phyloP scores from a whole-genome alignment of 345 rosid species.

The Kandelia obovata region DNA sequence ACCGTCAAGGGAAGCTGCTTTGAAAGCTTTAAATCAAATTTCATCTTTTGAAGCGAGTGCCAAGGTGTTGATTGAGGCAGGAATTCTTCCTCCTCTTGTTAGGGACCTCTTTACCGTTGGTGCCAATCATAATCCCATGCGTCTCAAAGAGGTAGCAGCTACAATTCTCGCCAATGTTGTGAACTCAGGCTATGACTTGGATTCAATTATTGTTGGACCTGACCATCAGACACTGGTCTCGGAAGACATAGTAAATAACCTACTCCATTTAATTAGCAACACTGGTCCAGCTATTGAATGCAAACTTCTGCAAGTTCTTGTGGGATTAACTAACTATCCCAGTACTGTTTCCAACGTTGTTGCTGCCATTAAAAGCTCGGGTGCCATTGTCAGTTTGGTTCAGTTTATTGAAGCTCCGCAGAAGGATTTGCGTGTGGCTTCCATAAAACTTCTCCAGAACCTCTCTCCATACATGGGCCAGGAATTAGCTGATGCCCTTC shows the following conservation, averaged over 20 bases:
- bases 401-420: slow-evolving; percentile 89
- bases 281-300: slow-evolving; percentile 95
- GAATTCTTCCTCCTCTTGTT: slow-evolving; percentile 89
- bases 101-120: slow-evolving; percentile 78
- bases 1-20: slow-evolving; percentile 75
- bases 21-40: slow-evolving; percentile 80
- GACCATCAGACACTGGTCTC: slow-evolving; percentile 81
- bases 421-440: slow-evolving; percentile 71
- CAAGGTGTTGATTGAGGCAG: slow-evolving; percentile 66
- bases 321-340: slow-evolving; percentile 75
- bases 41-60: slow-evolving; percentile 78
- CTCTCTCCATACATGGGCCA: slow-evolving; percentile 82
- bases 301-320: slow-evolving; percentile 90
- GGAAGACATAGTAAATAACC: slow-evolving; percentile 66
- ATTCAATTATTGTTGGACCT: slow-evolving; percentile 58
- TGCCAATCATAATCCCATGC: slow-evolving; percentile 72
- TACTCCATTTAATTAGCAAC: slow-evolving; percentile 87
- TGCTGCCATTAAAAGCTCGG: slow-evolving; percentile 83
- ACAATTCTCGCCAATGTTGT: slow-evolving; percentile 90
- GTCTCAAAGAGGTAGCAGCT: slow-evolving; percentile 84
- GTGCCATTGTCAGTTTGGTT: slow-evolving; percentile 88
- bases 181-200: slow-evolving; percentile 69
- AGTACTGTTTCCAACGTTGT: slow-evolving; percentile 67
- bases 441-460: slow-evolving; percentile 77
- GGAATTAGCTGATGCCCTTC: slow-evolving; percentile 72